phyloP scores from a whole-genome alignment of 257 asterid species.

The Salvia hispanica region DNA sequence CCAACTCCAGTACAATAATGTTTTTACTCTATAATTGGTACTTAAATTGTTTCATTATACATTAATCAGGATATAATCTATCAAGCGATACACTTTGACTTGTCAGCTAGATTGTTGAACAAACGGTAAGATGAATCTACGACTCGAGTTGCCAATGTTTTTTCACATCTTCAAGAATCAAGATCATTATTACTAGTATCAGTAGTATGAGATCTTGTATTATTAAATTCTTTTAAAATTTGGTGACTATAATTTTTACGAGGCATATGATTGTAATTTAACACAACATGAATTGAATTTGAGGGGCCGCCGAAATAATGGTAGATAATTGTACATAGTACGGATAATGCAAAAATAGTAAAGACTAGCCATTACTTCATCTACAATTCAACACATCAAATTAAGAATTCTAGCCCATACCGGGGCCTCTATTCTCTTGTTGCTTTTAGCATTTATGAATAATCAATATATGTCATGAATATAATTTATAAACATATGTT shows the following conservation, averaged over 20 bases:
- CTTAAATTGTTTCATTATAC: neutral
- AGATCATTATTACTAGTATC: neutral
- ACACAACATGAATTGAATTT: neutral
- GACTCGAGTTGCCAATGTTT: neutral
- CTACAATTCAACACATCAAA: no score
- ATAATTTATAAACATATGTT: no score
- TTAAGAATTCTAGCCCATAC: no score
- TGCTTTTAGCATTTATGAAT: no score
- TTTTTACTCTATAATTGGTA: neutral
- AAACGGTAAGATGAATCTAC: neutral
- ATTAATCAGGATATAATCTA: neutral
- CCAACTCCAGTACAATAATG: conserved; percentile 29
- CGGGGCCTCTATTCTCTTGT: no score
- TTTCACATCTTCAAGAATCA: neutral
- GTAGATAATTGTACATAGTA: neutral
- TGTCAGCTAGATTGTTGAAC: neutral
- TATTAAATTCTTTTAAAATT: no score
- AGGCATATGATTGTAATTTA: neutral
- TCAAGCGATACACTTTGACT: neutral
- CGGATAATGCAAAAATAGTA: neutral
- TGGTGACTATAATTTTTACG: no score
- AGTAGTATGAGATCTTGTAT: no score
- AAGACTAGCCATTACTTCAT: no score
- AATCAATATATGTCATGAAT: no score
- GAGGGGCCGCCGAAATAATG: neutral